Evolutionary conservation across 805 yeast species (phyloP), one percentile per base, ranked within the genome.

Genomic region (Lachancea fermentati): DNA sequence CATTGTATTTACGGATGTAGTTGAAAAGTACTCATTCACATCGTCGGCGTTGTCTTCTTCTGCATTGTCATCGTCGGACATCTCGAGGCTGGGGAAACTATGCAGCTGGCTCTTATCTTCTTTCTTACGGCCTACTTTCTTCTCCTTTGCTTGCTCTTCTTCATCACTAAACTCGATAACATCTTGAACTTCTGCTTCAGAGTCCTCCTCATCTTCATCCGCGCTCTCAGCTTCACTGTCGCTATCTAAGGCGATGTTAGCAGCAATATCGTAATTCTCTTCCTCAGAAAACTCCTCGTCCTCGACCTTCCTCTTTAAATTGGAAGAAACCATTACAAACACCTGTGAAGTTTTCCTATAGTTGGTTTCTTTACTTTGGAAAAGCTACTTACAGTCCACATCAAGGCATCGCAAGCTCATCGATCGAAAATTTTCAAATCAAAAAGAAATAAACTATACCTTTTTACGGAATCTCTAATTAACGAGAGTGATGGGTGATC

Each of bases 191-290:
- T 71, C 74, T 9, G 47, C 55, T 12, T 58, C 62, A 4, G 49
- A 47, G 14, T 52, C 58, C 12, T 54, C 57, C 5, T 50, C 58
- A 29, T 48, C 59, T 14, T 55, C 61, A 35, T 49, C 55, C 11
- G 43, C 59, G 7, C 58, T 71, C 2, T 68, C 67, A 39, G 57
- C 69, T 15, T 61, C 64, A 25, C 67, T 66, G 5, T 57, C 68
- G 12, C 63, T 65, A 28, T 67, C 66, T 28, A 76, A 54, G 0
- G 80, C 81, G 40, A 83, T 69, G 38, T 76, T 69, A 13, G 75
- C 67, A 17, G 84, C 82, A 51, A 81, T 82, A 55, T 82, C 87
- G 54, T 65, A 72, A 4, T 43, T 58, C 25, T 47, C 55, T 4
- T 68, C 78, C 43, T 71, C 78, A 50, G 43, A 38, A 15, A 39